A percentile compares a stretch with the other conserved stretches of the same genome.
Conservation (phyloP, 1,284 basidiomycete genomes). For the Pterulicium gracile region DNA sequence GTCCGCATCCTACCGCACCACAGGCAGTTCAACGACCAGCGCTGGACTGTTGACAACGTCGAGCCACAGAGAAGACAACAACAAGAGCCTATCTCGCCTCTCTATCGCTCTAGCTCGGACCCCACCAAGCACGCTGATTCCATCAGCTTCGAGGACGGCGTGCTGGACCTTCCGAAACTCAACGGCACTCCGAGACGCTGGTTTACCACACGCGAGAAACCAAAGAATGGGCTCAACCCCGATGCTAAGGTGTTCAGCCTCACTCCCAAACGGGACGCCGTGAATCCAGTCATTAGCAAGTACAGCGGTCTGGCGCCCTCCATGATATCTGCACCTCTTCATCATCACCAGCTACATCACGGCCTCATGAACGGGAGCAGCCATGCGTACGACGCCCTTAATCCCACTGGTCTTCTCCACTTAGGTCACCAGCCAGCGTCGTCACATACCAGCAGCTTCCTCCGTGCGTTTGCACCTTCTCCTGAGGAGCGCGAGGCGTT, state of each 20-base stretch:
- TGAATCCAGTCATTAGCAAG: constrained; percentile 5
- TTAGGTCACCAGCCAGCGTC: constrained; percentile 15
- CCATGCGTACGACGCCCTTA: constrained; percentile 38
- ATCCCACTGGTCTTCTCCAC: constrained; percentile 39
- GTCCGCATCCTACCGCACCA: constrained; percentile 22
- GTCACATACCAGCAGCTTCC: constrained; percentile 33
- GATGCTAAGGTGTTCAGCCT: constrained; percentile 76
- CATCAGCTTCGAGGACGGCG: constrained; percentile 12
- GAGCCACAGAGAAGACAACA: constrained; percentile 13
- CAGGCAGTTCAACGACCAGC: neutral
- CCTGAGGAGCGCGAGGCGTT: constrained; percentile 72
- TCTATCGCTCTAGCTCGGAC: constrained; percentile 31
- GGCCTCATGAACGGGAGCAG: constrained; percentile 3
- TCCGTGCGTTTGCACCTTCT: constrained; percentile 75
- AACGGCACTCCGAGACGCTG: constrained; percentile 29
- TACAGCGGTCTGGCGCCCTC: neutral
- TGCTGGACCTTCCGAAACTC: constrained; percentile 3
- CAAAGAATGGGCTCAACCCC: constrained; percentile 64
- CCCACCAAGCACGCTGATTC: constrained; percentile 14
- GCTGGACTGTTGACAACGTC: constrained; percentile 14
- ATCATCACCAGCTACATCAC: neutral
- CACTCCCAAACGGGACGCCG: constrained; percentile 19
- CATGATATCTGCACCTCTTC: neutral
- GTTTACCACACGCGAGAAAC: constrained; percentile 38
- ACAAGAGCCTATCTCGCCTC: constrained; percentile 23